These are phyloP conservation scores for Pichia sp. DNA, from an alignment of 1,139 yeast genomes.

Conservation along the genomic window DNA sequence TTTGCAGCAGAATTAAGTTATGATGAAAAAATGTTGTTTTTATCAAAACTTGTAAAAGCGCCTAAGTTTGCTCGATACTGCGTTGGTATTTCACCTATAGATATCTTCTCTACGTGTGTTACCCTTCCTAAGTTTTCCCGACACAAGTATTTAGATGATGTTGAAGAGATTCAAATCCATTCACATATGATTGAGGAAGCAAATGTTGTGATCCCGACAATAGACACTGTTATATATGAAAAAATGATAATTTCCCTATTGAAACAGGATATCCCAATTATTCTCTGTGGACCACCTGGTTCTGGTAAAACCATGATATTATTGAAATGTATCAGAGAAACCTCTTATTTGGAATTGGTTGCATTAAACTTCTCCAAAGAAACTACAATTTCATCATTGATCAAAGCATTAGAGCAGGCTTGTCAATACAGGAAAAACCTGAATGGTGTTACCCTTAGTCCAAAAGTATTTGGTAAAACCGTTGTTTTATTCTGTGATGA, in stretches of 20 bases:
- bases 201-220: slow-evolving; percentile 66
- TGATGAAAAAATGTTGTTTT: slow-evolving; percentile 29
- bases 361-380: slow-evolving; percentile 82
- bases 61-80: too few relatives aligned
- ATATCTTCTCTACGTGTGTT: too few relatives aligned
- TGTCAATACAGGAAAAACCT: slow-evolving; percentile 54
- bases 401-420: slow-evolving; percentile 64
- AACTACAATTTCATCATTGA: slow-evolving; percentile 55
- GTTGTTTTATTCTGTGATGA: slow-evolving; percentile 89
- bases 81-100: too few relatives aligned
- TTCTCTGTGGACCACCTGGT: slow-evolving; percentile 96
- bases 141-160: not conserved
- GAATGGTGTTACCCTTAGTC: slow-evolving; percentile 49
- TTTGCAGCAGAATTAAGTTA: slow-evolving; percentile 14
- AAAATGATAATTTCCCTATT: slow-evolving; percentile 50
- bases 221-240: slow-evolving; percentile 71
- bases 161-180: slow-evolving; percentile 30
- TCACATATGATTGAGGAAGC: slow-evolving; percentile 59
- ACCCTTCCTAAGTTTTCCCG: slow-evolving; percentile 35
- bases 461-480: slow-evolving; percentile 60
- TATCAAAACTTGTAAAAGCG: too few relatives aligned
- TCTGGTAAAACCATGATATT: slow-evolving; percentile 95
- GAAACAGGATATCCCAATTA: slow-evolving; percentile 50
- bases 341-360: slow-evolving; percentile 52
- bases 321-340: slow-evolving; percentile 56